A percentile compares a stretch with the other conserved stretches of the same genome.
Conservation (phyloP, 2,329 filamentous ascomycete species). For the Fusarium metavorans region DNA sequence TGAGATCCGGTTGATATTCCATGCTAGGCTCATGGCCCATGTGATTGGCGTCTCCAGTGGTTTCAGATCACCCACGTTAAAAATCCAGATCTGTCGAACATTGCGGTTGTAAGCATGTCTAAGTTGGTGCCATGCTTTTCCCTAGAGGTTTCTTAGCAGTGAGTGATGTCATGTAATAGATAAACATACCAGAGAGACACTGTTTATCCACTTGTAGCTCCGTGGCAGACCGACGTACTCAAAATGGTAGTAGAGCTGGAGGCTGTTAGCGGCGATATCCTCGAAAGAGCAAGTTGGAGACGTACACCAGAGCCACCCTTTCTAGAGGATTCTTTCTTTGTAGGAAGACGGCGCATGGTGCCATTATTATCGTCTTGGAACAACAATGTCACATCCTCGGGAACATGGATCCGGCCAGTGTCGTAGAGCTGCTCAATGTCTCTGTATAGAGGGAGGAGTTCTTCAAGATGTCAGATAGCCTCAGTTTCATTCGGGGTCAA, state of each 20-base stretch:
- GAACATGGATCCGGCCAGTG: constrained; percentile 64
- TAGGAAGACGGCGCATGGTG: constrained; percentile 68
- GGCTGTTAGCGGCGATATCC: constrained; percentile 34
- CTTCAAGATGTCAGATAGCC: constrained; percentile 31
- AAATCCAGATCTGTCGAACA: constrained; percentile 69
- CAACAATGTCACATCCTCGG: constrained; percentile 71
- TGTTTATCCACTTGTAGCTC: constrained; percentile 73
- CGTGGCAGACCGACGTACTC: constrained; percentile 73
- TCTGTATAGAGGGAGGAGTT: constrained; percentile 75
- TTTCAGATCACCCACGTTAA: constrained; percentile 73
- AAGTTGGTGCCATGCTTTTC: constrained; percentile 62
- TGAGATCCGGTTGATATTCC: constrained; percentile 62
- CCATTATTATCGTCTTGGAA: constrained; percentile 75
- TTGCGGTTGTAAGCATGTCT: constrained; percentile 61
- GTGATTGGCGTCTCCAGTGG: constrained; percentile 67
- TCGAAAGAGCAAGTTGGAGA: fast-evolving
- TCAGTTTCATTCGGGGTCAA: fast-evolving
- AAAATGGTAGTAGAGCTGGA: constrained; percentile 64
- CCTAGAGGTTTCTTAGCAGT: constrained; percentile 36
- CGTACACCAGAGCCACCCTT: constrained; percentile 68
- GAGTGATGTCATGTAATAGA: fast-evolving
- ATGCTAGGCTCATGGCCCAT: constrained; percentile 68
- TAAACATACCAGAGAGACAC: constrained; percentile 62
- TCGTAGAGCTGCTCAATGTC: constrained; percentile 74
- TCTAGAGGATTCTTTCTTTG: constrained; percentile 62